Base-by-base conservation (phyloP, 345 rosid genomes). In the Syzygium aqueum region DNA sequence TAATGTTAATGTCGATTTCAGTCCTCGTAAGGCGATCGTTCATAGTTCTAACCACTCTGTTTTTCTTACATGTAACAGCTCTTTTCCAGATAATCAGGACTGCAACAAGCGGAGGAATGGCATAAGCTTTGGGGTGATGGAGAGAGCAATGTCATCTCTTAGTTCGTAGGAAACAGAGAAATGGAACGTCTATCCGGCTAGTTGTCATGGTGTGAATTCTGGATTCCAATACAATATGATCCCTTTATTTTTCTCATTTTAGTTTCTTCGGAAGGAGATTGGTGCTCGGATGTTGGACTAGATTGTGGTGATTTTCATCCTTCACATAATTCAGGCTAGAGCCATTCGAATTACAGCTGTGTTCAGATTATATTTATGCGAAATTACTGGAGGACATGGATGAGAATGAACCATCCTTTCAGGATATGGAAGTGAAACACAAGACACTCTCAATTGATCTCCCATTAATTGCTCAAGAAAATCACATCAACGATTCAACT, bases 1-100 rank as follows among this genome's bases (percentile, higher is more conserved):
- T 73, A 73, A 33, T 73, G 49, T 37, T 9, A 4, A 33, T 33
- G 80, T 33, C 49, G 1, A 73, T 73, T 21, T 33, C 80, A 9
- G 46, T 73, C 43, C 43, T 30, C 77, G 5, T 65, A 30, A 33
- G 80, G 46, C 3, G 80, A 33, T 73, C 3, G 25, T 33, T 33
- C 49, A 19, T 73, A 33, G 80, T 33, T 33, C 27, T 73, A 73
- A 73, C 49, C 49, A 8, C 21, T 73, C 49, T 33, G 46, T 23
- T 43, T 46, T 77, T 80, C 14, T n/a, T 59, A 11, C 86, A 84
- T 87, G 85, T 50, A 86, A 88, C 99, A 96, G 98, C 99, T 90
- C 95, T 97, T 33, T 96, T 97, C 93, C 98, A 97, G 95, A 96
- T 96, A 87, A 96, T 96, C 91, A 94, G 99, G 92, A 95, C 98